Evolutionary conservation across 352 stramenopile species (phyloP).

Genomic region (Albugo laibachii): DNA sequence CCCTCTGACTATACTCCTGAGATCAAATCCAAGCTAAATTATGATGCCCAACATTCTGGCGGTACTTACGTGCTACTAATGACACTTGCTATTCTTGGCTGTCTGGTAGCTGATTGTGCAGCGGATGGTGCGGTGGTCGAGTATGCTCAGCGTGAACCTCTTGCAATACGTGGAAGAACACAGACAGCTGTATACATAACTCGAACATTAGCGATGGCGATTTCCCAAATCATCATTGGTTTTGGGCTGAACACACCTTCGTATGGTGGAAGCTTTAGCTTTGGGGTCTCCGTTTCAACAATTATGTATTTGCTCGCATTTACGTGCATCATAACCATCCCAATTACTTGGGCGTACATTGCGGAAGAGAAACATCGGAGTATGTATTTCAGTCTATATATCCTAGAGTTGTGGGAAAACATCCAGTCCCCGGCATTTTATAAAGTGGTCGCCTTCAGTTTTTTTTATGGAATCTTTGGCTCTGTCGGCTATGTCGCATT

Average conservation of each 20-base stretch:
- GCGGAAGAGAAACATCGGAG: constrained; percentile 13
- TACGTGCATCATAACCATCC: constrained; percentile 13
- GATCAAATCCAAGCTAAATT: constrained; percentile 19
- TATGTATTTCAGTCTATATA: constrained; percentile 18
- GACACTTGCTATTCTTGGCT: constrained; percentile 22
- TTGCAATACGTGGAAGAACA: constrained; percentile 18
- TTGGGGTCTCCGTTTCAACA: constrained; percentile 19
- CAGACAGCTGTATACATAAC: constrained; percentile 32
- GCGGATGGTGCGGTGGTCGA: constrained; percentile 29
- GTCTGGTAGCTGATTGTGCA: constrained; percentile 24
- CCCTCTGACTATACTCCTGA: constrained; percentile 19
- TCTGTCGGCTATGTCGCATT: constrained; percentile 18
- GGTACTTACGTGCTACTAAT: constrained; percentile 22
- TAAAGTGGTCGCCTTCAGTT: constrained; percentile 23
- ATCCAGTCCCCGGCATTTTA: constrained; percentile 25
- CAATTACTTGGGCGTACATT: constrained; percentile 22
- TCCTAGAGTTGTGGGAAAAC: constrained; percentile 24
- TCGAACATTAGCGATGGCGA: constrained; percentile 15
- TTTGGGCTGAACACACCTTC: constrained; percentile 27
- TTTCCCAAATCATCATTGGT: constrained; percentile 18
- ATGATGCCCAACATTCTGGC: constrained; percentile 13
- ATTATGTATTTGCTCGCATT: constrained; percentile 20
- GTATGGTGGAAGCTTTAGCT: constrained; percentile 26
- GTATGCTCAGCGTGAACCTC: constrained; percentile 22
- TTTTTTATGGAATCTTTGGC: constrained; percentile 20